Percentiles rank a stretch among this genome's conserved stretches.
These are phyloP conservation scores for Diaporthe longicolla DNA, from an alignment of 2,329 filamentous ascomycete genomes.

Conservation along the genomic window DNA sequence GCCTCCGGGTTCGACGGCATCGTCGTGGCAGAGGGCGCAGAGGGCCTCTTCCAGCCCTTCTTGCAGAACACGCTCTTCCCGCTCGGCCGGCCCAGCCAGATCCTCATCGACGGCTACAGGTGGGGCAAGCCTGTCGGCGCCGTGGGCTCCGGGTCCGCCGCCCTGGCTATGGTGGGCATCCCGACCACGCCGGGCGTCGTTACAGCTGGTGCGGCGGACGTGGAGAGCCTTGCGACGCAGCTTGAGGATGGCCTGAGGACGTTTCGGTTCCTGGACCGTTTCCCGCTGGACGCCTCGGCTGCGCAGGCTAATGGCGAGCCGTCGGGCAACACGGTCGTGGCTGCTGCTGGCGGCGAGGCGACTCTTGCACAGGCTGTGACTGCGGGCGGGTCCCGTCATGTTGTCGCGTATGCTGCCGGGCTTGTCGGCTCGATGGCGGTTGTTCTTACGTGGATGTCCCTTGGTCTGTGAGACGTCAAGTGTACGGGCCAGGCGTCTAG, in stretches of 20 bases:
- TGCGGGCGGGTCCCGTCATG: not conserved
- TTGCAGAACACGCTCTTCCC: conserved; percentile 71
- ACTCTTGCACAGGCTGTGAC: conserved; percentile 20
- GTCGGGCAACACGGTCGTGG: not conserved
- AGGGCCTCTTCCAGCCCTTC: conserved; percentile 62
- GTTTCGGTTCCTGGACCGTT: conserved; percentile 77
- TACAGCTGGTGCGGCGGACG: conserved; percentile 47
- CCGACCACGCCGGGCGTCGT: conserved; percentile 59
- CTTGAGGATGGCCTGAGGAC: conserved; percentile 72
- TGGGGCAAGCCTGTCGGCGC: conserved; percentile 80
- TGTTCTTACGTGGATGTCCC: not conserved
- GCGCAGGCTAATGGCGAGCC: not conserved
- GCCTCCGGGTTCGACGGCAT: conserved; percentile 74
- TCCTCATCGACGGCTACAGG: conserved; percentile 73
- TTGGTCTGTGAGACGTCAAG: not conserved
- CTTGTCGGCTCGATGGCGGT: not conserved
- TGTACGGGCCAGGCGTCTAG: not conserved
- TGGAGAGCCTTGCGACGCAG: conserved; percentile 56
- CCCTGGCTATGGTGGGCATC: conserved; percentile 62
- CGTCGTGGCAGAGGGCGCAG: conserved; percentile 69
- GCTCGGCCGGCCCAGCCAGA: conserved; percentile 72
- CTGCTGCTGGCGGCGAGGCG: not conserved
- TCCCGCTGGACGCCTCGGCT: conserved; percentile 64
- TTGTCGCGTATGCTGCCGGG: not conserved
- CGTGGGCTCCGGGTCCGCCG: conserved; percentile 60